A percentile compares a stretch with the other conserved stretches of the same genome.
Conservation (phyloP, 768 basidiomycete species). For the Tylopilus cervinicoccineus region DNA sequence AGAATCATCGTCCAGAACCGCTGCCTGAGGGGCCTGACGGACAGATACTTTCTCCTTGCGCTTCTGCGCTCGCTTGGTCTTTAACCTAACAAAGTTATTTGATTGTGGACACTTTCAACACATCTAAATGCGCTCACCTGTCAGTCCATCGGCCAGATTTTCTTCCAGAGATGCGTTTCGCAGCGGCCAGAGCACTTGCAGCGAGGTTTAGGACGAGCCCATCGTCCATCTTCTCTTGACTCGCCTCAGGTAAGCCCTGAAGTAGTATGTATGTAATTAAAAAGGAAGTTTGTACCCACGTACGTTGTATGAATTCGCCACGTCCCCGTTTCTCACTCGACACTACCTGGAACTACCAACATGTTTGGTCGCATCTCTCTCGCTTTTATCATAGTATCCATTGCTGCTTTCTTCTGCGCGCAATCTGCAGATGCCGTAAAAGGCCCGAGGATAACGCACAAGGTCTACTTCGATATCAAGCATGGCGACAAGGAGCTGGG, state of each 20-base stretch:
- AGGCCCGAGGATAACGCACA: constrained; percentile 86
- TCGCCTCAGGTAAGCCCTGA: too few species aligned
- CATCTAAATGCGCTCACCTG: constrained; percentile 43
- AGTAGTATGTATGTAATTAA: too few species aligned
- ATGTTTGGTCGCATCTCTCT: constrained; percentile 64
- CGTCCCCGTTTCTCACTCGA: constrained; percentile 20
- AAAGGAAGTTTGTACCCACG: constrained; percentile 27
- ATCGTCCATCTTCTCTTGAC: constrained; percentile 52
- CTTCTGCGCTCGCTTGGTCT: constrained; percentile 68
- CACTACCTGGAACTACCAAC: constrained; percentile 2
- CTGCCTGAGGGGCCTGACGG: constrained; percentile 13
- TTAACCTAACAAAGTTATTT: constrained; percentile 47
- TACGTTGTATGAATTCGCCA: constrained; percentile 6
- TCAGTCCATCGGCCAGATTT: constrained; percentile 77
- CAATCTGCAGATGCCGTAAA: constrained; percentile 77
- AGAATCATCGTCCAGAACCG: constrained; percentile 16
- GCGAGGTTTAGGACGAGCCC: constrained; percentile 73
- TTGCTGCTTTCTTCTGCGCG: constrained; percentile 68
- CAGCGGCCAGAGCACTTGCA: constrained; percentile 29
- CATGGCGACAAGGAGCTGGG: constrained; percentile 88
- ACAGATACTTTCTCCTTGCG: constrained; percentile 43
- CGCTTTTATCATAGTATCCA: constrained; percentile 55
- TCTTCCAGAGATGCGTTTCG: constrained; percentile 32
- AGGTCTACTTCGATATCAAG: constrained; percentile 91
- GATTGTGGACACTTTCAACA: not conserved